Percentiles rank a stretch among this genome's conserved stretches.
phyloP scores from a whole-genome alignment of 192 early-diverging fungal species.

The Linderina pennispora region DNA sequence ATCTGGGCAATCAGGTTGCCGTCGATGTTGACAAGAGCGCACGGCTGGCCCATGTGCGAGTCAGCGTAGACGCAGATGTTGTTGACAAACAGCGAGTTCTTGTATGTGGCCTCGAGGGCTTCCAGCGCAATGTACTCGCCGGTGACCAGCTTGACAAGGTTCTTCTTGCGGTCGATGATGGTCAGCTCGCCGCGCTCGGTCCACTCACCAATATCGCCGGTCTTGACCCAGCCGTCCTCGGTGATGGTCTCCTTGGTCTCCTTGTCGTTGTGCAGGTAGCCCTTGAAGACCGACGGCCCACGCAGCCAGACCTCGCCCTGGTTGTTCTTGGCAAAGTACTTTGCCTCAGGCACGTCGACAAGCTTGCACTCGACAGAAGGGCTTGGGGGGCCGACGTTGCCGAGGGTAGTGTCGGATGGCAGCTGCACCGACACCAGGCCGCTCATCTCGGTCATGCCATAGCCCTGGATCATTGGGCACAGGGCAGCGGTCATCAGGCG shows the following conservation, averaged over 20 bases:
- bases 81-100: constrained; percentile 65
- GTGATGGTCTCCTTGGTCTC: constrained; percentile 69
- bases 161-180: constrained; percentile 96
- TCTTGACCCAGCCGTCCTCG: constrained; percentile 83
- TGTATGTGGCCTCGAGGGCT: constrained; percentile 91
- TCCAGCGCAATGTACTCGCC: constrained; percentile 96
- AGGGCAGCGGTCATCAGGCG: constrained; percentile 71
- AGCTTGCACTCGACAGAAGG: constrained; percentile 77
- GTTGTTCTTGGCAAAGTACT: constrained; percentile 59
- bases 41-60: constrained; percentile 62
- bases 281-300: constrained; percentile 72
- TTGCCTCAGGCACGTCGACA: constrained; percentile 67
- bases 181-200: constrained; percentile 70
- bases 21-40: constrained; percentile 68
- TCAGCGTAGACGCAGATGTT: constrained; percentile 80
- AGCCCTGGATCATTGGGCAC: constrained; percentile 81
- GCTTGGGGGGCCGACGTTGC: constrained; percentile 71
- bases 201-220: constrained; percentile 91
- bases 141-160: constrained; percentile 84
- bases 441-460: constrained; percentile 78
- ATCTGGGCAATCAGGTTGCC: constrained; percentile 46
- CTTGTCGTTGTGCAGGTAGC: constrained; percentile 79
- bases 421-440: constrained; percentile 66
- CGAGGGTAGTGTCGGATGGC: constrained; percentile 52
- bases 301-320: constrained; percentile 85